These are phyloP conservation scores for Pseudopithomyces maydicus DNA, from an alignment of 2,329 filamentous ascomycete genomes.

Conservation along the genomic window DNA sequence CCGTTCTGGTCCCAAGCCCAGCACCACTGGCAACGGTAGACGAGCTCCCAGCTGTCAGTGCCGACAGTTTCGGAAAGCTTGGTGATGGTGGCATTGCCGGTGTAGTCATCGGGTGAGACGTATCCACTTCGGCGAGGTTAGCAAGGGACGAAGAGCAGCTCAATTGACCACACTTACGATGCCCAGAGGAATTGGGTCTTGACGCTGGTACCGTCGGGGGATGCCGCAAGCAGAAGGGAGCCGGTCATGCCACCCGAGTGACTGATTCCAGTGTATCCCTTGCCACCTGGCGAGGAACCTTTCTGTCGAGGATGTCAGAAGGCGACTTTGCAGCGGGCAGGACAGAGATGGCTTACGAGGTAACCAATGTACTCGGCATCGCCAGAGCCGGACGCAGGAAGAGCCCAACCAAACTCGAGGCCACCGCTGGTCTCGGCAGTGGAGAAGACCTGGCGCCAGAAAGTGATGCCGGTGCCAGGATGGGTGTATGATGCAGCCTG, in stretches of 20 bases:
- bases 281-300: constrained; percentile 32
- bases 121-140: constrained; percentile 55
- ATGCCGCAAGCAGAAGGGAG: constrained; percentile 40
- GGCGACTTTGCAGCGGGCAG: background rate
- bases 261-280: constrained; percentile 46
- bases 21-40: constrained; percentile 66
- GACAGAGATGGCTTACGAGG: constrained; percentile 27
- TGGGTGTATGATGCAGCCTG: constrained; percentile 38
- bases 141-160: background rate
- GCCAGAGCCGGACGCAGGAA: constrained; percentile 28
- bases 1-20: constrained; percentile 52
- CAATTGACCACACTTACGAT: constrained; percentile 21
- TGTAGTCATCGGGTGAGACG: constrained; percentile 62
- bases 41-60: constrained; percentile 62
- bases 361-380: constrained; percentile 47
- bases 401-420: constrained; percentile 41
- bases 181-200: constrained; percentile 40
- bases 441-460: constrained; percentile 34
- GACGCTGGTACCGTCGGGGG: constrained; percentile 30
- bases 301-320: constrained; percentile 26
- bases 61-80: constrained; percentile 65
- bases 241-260: constrained; percentile 44
- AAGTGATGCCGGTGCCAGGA: constrained; percentile 36
- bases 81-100: constrained; percentile 65
- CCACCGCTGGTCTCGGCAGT: constrained; percentile 36